Evolutionary conservation across 805 yeast genomes (phyloP), one percentile per base, ranked within the genome.

Genomic region (Candida xyloterini): DNA sequence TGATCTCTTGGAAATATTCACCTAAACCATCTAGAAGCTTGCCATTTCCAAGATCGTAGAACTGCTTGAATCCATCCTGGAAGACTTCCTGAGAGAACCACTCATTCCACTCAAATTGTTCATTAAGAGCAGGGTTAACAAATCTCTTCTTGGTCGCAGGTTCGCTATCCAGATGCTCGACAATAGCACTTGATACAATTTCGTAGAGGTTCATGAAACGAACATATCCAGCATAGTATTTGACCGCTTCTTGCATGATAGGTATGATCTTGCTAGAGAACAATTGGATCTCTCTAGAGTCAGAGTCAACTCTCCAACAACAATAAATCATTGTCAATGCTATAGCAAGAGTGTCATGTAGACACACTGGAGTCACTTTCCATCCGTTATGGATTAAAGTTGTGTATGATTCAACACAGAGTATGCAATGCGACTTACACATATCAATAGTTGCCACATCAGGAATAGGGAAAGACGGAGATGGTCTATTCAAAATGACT

Each of bases 71-170:
- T 10, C 54, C 48, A 25, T 48, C 51, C 30, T 50, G 46, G 32
- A 53, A 55, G 5, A 51, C 48, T 18, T 51, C 57, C 14, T 55
- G 53, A 3, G 55, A 40, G 28, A 55, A 55, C 51, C 52, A 55
- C 21, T 55, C 53, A 30, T 48, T 46, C 56, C 56, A 51, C 21
- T 50, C 52, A 22, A 55, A 47, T 20, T 44, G 47, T 2, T 42
- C 22, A 1, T 32, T 18, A 13, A 35, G 16, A 24, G 24, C 35
- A 24, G 35, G 26, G 20, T 33, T 33, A 18, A 31, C 3, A 20
- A 15, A 5, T n/a, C 29, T 10, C 30, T 35, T 26, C 25, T 31
- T 18, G 29, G 38, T 38, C 21, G 14, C 20, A 33, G 27, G 25
- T 34, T 41, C 33, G 10, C 27, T 23, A 15, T 51, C 47, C 15